These are phyloP conservation scores for Cladosporium sp. DNA, from an alignment of 2,329 filamentous ascomycete species.

Conservation along the genomic window DNA sequence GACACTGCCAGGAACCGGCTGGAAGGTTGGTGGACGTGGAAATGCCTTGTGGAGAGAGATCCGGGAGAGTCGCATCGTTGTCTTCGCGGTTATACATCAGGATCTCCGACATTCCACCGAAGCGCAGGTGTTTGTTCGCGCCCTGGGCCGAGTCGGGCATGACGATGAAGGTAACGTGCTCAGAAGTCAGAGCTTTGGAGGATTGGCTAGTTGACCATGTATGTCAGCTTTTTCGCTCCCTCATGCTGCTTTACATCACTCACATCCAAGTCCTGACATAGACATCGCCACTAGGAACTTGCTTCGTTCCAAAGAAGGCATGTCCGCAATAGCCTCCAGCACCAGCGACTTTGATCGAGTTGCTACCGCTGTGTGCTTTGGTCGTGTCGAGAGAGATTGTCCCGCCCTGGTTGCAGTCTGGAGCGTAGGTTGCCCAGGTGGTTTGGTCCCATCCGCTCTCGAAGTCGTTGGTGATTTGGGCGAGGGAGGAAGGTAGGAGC, in stretches of 20 bases:
- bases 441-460: conserved; percentile 55
- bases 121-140: conserved; percentile 55
- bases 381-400: conserved; percentile 53
- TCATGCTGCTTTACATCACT: conserved; percentile 28
- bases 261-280: conserved; percentile 55
- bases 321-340: conserved; percentile 55
- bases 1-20: conserved; percentile 52
- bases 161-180: conserved; percentile 58
- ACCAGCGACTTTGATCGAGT: conserved; percentile 48
- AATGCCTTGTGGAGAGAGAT: conserved; percentile 56
- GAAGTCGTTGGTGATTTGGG: conserved; percentile 53
- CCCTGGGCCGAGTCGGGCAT: conserved; percentile 55
- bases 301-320: conserved; percentile 57
- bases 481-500: conserved; percentile 45
- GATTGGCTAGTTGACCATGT: neutral
- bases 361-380: conserved; percentile 52
- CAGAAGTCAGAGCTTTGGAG: conserved; percentile 51
- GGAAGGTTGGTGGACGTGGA: conserved; percentile 50
- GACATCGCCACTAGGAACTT: conserved; percentile 52
- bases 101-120: conserved; percentile 57
- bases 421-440: conserved; percentile 55
- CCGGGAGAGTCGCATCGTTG: conserved; percentile 58
- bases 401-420: conserved; percentile 57
- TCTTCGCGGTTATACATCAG: conserved; percentile 62
- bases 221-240: neutral